A percentile compares a stretch with the other conserved stretches of the same genome.
These are phyloP conservation scores for Cladophialophora yegresii DNA, from an alignment of 2,329 filamentous ascomycete genomes.

Conservation along the genomic window DNA sequence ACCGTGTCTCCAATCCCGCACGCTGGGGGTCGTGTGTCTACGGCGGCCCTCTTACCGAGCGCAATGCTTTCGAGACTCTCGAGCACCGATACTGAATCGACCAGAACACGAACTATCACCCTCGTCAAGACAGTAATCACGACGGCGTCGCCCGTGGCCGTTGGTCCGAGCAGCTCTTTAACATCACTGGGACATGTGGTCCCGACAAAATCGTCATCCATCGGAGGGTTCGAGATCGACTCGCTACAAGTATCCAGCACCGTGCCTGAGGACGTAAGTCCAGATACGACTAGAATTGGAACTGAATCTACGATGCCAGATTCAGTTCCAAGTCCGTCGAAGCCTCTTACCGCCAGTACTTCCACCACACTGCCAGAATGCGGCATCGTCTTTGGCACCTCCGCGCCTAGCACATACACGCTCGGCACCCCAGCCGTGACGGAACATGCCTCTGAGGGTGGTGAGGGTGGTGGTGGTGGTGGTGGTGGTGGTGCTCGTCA, in stretches of 20 bases:
- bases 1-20: background rate
- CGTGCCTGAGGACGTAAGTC: background rate
- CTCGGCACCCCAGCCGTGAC: background rate
- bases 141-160: background rate
- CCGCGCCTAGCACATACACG: background rate
- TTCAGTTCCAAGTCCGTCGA: background rate
- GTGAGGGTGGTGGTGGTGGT: no score
- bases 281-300: background rate
- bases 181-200: background rate
- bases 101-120: background rate
- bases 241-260: background rate
- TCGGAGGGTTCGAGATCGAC: background rate
- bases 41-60: background rate
- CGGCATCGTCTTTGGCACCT: background rate
- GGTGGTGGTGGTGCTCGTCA: background rate
- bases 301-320: background rate
- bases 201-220: background rate
- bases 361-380: background rate
- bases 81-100: background rate
- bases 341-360: background rate
- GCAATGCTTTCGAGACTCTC: background rate
- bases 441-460: background rate
- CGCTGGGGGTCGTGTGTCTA: background rate
- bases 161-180: background rate
- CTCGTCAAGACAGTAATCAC: background rate